Evolutionary conservation across 148 eudicot genomes (phyloP).

Genomic region (Simmondsia chinensis): DNA sequence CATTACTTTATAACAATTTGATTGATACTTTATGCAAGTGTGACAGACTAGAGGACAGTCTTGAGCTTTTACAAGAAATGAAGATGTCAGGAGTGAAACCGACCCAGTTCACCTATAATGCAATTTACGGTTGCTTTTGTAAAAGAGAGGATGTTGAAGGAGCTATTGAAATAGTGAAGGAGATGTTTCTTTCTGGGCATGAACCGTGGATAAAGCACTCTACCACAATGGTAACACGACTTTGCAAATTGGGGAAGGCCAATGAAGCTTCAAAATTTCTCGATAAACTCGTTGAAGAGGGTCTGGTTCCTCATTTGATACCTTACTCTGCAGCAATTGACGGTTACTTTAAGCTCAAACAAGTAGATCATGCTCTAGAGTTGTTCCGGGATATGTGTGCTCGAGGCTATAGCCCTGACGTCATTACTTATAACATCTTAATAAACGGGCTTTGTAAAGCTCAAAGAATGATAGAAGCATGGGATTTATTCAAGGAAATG

Average conservation of each 20-base stretch:
- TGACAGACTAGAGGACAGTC: constrained; percentile 41
- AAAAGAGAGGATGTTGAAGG: constrained; percentile 45
- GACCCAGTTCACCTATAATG: constrained; percentile 59
- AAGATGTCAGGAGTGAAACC: constrained; percentile 28
- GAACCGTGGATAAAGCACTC: constrained; percentile 88
- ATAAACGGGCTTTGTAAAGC: constrained; percentile 73
- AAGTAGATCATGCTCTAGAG: constrained; percentile 51
- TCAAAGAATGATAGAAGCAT: constrained; percentile 44
- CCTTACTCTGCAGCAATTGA: constrained; percentile 58
- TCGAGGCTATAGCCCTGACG: constrained; percentile 69
- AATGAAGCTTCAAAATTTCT: constrained; percentile 61
- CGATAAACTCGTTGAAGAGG: constrained; percentile 45
- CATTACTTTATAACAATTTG: constrained; percentile 54
- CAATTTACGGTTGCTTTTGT: constrained; percentile 49
- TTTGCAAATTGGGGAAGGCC: constrained; percentile 47
- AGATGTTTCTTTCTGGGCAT: constrained; percentile 61
- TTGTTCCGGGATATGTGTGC: constrained; percentile 41
- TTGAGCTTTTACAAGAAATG: constrained; percentile 61
- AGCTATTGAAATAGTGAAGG: constrained; percentile 46
- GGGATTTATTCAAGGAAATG: constrained; percentile 46
- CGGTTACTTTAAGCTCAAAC: constrained; percentile 47
- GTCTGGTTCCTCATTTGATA: constrained; percentile 56
- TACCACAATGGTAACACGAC: constrained; percentile 55
- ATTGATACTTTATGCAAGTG: constrained; percentile 48
- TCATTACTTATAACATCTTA: constrained; percentile 68